Conservation (phyloP, 2,329 filamentous ascomycete genomes). For the Bipolaris cookei region DNA sequence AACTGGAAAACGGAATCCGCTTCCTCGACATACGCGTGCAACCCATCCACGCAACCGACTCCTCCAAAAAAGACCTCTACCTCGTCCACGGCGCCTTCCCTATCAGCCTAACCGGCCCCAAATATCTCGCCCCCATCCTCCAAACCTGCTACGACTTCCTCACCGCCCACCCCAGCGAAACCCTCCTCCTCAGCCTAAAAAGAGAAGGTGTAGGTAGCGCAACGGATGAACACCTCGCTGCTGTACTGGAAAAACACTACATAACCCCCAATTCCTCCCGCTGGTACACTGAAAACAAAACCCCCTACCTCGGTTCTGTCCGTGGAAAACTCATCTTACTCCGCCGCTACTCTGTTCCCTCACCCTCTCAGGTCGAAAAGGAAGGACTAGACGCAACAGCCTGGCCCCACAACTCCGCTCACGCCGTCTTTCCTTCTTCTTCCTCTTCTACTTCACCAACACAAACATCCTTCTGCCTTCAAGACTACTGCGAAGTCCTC, state of each 20-base stretch:
- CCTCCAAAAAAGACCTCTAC: conserved; percentile 69
- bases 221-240: conserved; percentile 78
- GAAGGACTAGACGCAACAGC: conserved; percentile 63
- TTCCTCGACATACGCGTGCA: conserved; percentile 93
- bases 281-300: conserved; percentile 78
- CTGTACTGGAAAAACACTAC: conserved; percentile 76
- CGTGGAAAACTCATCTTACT: conserved; percentile 85
- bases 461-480: conserved; percentile 68
- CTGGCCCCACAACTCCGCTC: conserved; percentile 90
- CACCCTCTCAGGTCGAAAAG: not conserved
- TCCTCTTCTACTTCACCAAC: not conserved
- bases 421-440: conserved; percentile 70
- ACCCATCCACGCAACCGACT: conserved; percentile 63
- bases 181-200: conserved; percentile 85
- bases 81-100: conserved; percentile 93
- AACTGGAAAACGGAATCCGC: conserved; percentile 87
- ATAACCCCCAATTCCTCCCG: conserved; percentile 60
- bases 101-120: conserved; percentile 79
- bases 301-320: conserved; percentile 79
- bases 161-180: conserved; percentile 77
- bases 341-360: conserved; percentile 71
- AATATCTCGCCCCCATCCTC: conserved; percentile 77
- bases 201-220: conserved; percentile 84
- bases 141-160: conserved; percentile 77
- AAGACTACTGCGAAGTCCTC: conserved; percentile 92